A percentile compares a stretch with the other conserved stretches of the same genome.
These are phyloP conservation scores for Chlorella sp. DNA, from an alignment of 139 green algal species.

Conservation along the genomic window DNA sequence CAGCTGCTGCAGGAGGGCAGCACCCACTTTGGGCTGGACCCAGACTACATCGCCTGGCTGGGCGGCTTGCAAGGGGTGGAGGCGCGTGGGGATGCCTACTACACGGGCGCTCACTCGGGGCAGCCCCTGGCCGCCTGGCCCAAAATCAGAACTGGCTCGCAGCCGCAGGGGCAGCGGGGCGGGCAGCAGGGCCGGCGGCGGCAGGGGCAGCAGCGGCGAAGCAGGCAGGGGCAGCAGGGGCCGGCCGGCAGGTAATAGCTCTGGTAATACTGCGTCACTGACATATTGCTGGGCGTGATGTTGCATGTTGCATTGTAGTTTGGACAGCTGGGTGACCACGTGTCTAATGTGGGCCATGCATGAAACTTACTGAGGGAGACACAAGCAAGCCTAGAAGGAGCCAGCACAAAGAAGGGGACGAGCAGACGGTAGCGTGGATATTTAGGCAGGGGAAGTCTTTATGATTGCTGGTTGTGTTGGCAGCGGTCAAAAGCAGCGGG, in stretches of 20 bases:
- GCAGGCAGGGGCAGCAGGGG: background rate
- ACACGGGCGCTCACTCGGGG: constrained; percentile 15
- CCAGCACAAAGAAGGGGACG: too few species aligned
- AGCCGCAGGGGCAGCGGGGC: background rate
- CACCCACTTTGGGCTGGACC: constrained; percentile 47
- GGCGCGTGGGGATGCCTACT: constrained; percentile 38
- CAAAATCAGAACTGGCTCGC: constrained; percentile 50
- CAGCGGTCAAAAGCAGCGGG: too few species aligned
- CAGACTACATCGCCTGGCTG: constrained; percentile 49
- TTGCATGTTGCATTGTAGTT: too few species aligned
- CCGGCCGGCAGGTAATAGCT: background rate
- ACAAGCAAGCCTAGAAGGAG: too few species aligned
- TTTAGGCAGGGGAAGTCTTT: too few species aligned
- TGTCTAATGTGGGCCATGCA: too few species aligned
- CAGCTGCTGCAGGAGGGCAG: constrained; percentile 54
- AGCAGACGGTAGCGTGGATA: too few species aligned
- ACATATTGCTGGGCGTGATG: too few species aligned
- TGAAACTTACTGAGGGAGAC: too few species aligned
- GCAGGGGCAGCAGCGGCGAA: background rate
- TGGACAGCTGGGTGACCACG: too few species aligned
- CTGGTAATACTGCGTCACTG: too few species aligned
- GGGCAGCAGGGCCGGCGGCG: background rate
- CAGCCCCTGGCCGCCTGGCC: constrained; percentile 34
- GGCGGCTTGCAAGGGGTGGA: constrained; percentile 28
- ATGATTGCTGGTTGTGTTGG: too few species aligned